phyloP scores from a whole-genome alignment of 306 rosid species.

The Rubus parviflorus region DNA sequence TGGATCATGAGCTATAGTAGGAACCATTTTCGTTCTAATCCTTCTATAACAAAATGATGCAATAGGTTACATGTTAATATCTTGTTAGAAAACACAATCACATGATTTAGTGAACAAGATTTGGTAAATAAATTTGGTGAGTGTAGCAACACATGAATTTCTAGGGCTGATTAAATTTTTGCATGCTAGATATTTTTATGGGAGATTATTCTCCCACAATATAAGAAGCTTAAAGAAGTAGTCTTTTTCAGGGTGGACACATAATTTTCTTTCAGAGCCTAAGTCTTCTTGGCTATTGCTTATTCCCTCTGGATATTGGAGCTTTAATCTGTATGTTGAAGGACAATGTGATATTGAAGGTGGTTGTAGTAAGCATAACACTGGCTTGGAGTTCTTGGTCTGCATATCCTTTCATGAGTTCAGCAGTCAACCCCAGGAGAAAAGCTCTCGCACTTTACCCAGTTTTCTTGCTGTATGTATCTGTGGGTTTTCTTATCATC shows the following conservation, averaged over 20 bases:
- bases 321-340: slow-evolving; percentile 90
- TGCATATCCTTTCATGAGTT: slow-evolving; percentile 98
- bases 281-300: slow-evolving; percentile 93
- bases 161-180: neutral
- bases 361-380: slow-evolving; percentile 81
- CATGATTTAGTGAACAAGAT: neutral
- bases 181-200: neutral
- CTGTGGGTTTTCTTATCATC: slow-evolving; percentile 95
- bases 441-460: slow-evolving; percentile 99
- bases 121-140: neutral
- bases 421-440: slow-evolving; percentile 98
- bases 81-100: neutral
- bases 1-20: neutral
- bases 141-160: neutral
- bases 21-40: neutral
- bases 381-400: slow-evolving; percentile 99
- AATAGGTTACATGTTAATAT: neutral
- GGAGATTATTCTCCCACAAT: neutral
- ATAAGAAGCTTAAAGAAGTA: neutral
- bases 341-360: slow-evolving; percentile 76
- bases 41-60: neutral
- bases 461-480: slow-evolving; percentile 96
- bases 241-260: slow-evolving; percentile 80
- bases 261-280: slow-evolving; percentile 97
- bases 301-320: slow-evolving; percentile 90